A percentile compares a stretch with the other conserved stretches of the same genome.
Conservation (phyloP, 2,329 filamentous ascomycete species). For the Coniochaeta sp. region DNA sequence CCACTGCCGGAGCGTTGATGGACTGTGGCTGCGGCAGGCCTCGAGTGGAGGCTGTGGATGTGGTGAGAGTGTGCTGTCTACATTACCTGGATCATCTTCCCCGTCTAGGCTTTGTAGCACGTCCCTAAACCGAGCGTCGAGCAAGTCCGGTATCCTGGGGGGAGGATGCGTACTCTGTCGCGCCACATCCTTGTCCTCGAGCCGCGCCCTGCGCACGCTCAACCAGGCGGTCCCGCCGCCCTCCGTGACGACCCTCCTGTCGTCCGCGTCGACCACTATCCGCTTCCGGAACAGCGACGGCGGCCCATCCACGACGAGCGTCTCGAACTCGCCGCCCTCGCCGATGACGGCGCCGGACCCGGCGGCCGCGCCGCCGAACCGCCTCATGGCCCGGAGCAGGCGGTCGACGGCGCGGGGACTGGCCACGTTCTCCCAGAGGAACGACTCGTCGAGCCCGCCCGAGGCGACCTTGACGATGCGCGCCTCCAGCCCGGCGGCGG, state of each 20-base stretch:
- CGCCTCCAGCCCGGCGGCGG: conserved; percentile 68
- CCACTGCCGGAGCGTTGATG: conserved; percentile 26
- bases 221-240: conserved; percentile 75
- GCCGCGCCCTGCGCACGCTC: conserved; percentile 49
- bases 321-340: conserved; percentile 96
- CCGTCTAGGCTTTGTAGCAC: conserved; percentile 26
- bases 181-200: conserved; percentile 27
- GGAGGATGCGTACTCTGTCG: conserved; percentile 5
- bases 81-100: not conserved
- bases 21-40: not conserved
- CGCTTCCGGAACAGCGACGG: conserved; percentile 60
- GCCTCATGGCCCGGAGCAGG: conserved; percentile 46
- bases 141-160: conserved; percentile 53
- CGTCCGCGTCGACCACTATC: conserved; percentile 53
- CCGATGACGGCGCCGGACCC: conserved; percentile 69
- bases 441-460: conserved; percentile 72
- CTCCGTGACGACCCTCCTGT: conserved; percentile 47
- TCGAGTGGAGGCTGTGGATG: not conserved
- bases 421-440: conserved; percentile 76
- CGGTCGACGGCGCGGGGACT: conserved; percentile 38
- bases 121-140: conserved; percentile 55
- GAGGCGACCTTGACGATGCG: conserved; percentile 92
- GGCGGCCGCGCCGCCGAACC: conserved; percentile 52
- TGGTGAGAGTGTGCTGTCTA: not conserved
- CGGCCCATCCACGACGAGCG: conserved; percentile 78